phyloP scores from a whole-genome alignment of 1,284 basidiomycete genomes.

The Boletus mariae region DNA sequence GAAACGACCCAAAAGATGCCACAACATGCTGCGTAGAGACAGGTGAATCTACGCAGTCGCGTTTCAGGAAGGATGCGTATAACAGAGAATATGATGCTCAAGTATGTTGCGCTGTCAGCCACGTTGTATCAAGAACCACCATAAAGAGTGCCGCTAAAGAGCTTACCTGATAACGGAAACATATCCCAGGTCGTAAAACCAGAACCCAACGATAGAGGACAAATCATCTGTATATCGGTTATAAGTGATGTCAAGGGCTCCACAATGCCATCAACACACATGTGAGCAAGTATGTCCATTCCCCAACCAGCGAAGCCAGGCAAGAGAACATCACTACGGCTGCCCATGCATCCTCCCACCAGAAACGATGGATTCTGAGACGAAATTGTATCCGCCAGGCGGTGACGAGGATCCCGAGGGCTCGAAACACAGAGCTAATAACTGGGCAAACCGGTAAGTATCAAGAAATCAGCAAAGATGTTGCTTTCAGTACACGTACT shows the following conservation, averaged over 20 bases:
- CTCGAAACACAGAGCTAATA: background rate
- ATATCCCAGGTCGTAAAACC: slow-evolving; percentile 3
- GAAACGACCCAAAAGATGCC: slow-evolving; percentile 3
- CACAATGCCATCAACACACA: slow-evolving; percentile 1
- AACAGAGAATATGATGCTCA: slow-evolving; percentile 10
- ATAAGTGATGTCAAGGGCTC: background rate
- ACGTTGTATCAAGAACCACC: background rate
- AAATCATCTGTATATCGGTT: background rate
- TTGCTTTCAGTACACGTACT: background rate
- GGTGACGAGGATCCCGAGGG: slow-evolving; percentile 11
- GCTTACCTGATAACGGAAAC: slow-evolving; percentile 3
- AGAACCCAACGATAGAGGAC: background rate
- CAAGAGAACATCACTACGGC: slow-evolving; percentile 1
- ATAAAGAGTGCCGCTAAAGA: too few relatives aligned
- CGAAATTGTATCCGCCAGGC: slow-evolving; percentile 15
- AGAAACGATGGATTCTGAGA: slow-evolving; percentile 14
- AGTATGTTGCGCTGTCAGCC: background rate
- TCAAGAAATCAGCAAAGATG: background rate
- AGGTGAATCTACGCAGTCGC: slow-evolving; percentile 2
- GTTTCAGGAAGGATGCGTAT: background rate
- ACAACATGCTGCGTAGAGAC: slow-evolving; percentile 4
- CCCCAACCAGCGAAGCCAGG: slow-evolving; percentile 1
- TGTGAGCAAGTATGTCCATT: slow-evolving; percentile 6
- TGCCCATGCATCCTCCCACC: slow-evolving; percentile 19
- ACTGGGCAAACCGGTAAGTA: background rate